Evolutionary conservation across 2,329 filamentous ascomycete species (phyloP), one percentile per base, ranked within the genome.

Genomic region (Claviceps sorghi): DNA sequence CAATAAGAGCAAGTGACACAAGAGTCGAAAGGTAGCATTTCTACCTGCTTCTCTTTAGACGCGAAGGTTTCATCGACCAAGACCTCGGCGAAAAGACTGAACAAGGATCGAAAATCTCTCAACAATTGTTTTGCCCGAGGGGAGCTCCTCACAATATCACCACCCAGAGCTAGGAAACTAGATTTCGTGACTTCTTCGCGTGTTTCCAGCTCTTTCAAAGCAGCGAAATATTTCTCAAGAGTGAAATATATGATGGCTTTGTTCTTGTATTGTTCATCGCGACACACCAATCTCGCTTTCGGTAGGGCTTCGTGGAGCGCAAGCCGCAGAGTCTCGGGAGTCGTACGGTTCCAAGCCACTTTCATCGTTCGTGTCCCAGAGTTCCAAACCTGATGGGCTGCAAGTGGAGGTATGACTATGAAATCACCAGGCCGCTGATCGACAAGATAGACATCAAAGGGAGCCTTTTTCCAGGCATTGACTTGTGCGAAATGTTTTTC

Each of bases 181-280:
- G 77, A 66, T 51, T 70, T 67, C 2, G 69, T 65, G 53, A 72
- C 69, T 50, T 75, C 69, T 11, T 69, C 65, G 32, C 67, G 67
- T 52, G 76, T 73, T 49, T 80, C 77, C 48, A 78, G 71, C 26
- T 75, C 70, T 45, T 66, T 64, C 17, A 87, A 76, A 49, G 80
- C 72, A n/a, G 72, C 71, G 56, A 76, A 72, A 64, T 97, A 97
- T 61, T 89, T 93, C 11, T 84, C 72, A 3, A 97, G 74, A 0
- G 89, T 88, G 64, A 84, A 95, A 66, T 90, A 95, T 45, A 96
- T 76, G 53, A 97, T 96, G 5, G 90, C 88, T 65, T 97, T 97
- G 70, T 95, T 96, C 66, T 97, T 97, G 73, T 98, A 98, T 66
- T 97, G 91, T 65, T 98, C 93, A 59, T 98, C 93, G 40, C 93